Evolutionary conservation across 2,329 filamentous ascomycete genomes (phyloP), one percentile per base, ranked within the genome.

Genomic region (Fusarium sacchari): DNA sequence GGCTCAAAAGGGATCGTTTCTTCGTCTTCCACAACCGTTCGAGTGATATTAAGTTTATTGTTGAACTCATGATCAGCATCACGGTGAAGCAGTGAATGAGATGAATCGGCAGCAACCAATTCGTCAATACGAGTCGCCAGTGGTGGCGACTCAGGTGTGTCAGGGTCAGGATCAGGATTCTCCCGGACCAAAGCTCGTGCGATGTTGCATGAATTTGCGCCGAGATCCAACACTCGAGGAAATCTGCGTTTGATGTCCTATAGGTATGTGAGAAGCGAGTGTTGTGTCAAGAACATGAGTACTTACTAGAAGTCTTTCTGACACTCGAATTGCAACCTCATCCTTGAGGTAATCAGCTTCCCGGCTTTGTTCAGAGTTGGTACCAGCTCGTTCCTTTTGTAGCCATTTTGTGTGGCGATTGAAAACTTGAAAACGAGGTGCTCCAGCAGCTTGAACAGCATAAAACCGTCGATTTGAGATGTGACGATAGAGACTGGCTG

Each of bases 141-240:
- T 7, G 95, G 92, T 30, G 90, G 88, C 30, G 88, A 87, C n/a
- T 79, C 83, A 44, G 91, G 88, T 57, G 84, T 85, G n/a, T 82
- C 79, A 12, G 87, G 84, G 75, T 88, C 87, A 13, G 87, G 88
- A 78, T 93, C 91, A 2, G 90, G 90, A 79, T 94, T 90, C 64
- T 90, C 87, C 72, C 91, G 86, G 76, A 92, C 92, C 50, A 98
- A 88, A 64, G 94, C 93, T 71, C 92, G 91, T 26, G 95, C 95
- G 69, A 99, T 91, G 82, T 98, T 97, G 88, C 96, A 98, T 70
- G 96, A 94, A 81, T 98, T 97, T 71, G 96, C 96, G 71, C 96
- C 96, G 37, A 98, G 91, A 82, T 99, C 96, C 69, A 99, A 92
- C 30, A 95, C 94, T 74, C 90, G 88, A 49, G 93, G 90, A 78